These are phyloP conservation scores for Aureobasidium namibiae DNA, from an alignment of 2,329 filamentous ascomycete species.

Conservation along the genomic window DNA sequence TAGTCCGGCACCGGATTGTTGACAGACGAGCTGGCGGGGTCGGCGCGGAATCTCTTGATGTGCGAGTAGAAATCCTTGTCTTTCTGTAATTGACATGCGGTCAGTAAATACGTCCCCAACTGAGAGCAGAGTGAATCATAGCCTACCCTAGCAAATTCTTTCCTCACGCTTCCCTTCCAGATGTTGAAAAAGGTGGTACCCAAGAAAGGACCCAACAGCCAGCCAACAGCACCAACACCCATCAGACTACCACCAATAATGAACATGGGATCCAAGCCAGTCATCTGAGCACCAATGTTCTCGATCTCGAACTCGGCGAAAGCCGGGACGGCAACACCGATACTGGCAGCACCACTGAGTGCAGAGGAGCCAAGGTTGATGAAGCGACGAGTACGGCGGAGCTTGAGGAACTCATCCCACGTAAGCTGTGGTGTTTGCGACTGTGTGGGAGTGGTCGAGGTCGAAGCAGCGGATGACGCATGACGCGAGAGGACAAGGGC, in stretches of 20 bases:
- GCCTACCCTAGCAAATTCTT: conserved; percentile 61
- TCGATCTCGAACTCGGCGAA: conserved; percentile 68
- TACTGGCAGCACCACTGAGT: conserved; percentile 53
- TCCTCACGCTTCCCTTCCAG: conserved; percentile 61
- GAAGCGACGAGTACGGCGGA: conserved; percentile 75
- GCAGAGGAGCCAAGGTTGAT: conserved; percentile 75
- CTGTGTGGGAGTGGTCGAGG: not conserved
- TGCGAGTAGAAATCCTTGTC: conserved; percentile 89
- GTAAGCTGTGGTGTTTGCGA: conserved; percentile 28
- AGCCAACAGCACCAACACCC: conserved; percentile 70
- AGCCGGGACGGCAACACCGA: conserved; percentile 54
- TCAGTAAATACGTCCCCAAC: not conserved
- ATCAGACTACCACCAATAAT: conserved; percentile 74
- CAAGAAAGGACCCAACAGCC: conserved; percentile 76
- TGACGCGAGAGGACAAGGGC: not conserved
- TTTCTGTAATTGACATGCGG: conserved; percentile 48
- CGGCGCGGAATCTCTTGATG: conserved; percentile 86
- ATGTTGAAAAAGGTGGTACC: conserved; percentile 74
- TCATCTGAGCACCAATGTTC: conserved; percentile 52
- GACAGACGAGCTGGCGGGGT: conserved; percentile 80
- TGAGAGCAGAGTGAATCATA: not conserved
- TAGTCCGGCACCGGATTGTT: conserved; percentile 94
- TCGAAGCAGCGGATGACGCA: conserved; percentile 6
- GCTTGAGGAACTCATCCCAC: conserved; percentile 89
- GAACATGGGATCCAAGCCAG: conserved; percentile 82